These are phyloP conservation scores for Adenanthera pavonina DNA, from an alignment of 306 rosid genomes.

Conservation along the genomic window DNA sequence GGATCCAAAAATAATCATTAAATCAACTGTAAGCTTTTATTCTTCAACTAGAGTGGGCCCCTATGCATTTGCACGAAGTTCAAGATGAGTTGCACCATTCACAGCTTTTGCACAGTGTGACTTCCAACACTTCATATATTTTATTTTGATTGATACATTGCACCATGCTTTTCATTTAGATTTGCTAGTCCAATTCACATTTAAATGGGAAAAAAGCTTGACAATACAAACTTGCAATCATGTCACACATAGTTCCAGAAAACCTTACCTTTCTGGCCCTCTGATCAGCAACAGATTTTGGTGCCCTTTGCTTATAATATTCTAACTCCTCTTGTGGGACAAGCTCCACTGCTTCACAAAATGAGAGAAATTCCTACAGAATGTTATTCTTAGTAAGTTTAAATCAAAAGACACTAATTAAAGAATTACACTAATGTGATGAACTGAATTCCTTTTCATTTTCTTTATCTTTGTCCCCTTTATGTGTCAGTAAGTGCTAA, in stretches of 20 bases:
- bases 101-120: too few species aligned
- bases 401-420: neutral
- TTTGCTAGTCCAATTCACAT: slow-evolving; percentile 21
- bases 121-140: too few species aligned
- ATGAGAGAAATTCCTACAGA: slow-evolving; percentile 79
- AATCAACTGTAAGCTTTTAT: neutral
- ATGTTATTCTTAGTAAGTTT: slow-evolving; percentile 7
- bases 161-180: slow-evolving; percentile 15
- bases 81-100: too few species aligned
- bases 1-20: slow-evolving; percentile 23
- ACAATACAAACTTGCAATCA: slow-evolving; percentile 13
- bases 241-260: neutral
- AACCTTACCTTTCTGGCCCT: slow-evolving; percentile 78
- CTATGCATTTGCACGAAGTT: too few species aligned
- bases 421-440: neutral
- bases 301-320: slow-evolving; percentile 51
- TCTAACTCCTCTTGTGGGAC: slow-evolving; percentile 81
- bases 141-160: neutral
- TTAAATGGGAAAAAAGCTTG: neutral
- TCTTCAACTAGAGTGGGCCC: neutral
- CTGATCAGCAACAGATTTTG: slow-evolving; percentile 66
- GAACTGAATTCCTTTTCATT: neutral
- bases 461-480: neutral
- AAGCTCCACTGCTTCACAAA: slow-evolving; percentile 90
- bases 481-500: slow-evolving; percentile 31